Conservation (phyloP, 768 basidiomycete genomes). For the Astraeus odoratus region DNA sequence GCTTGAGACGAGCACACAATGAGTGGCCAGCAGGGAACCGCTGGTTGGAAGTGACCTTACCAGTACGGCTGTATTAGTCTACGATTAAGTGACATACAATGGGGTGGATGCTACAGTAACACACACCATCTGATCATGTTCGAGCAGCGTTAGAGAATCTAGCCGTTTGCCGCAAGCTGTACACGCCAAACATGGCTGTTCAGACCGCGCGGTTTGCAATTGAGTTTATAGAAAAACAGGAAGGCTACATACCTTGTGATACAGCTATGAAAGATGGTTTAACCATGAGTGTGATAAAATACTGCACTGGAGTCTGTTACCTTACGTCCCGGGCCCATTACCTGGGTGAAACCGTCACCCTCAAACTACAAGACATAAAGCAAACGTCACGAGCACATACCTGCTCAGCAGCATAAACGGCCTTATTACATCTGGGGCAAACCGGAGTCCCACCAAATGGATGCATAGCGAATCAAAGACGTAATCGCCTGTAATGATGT, state of each 20-base stretch:
- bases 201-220: background rate
- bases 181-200: slow-evolving; percentile 77
- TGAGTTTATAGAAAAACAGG: slow-evolving; percentile 1
- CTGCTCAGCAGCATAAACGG: slow-evolving; percentile 88
- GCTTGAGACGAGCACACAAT: slow-evolving; percentile 33
- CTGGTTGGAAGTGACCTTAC: slow-evolving; percentile 18
- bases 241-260: slow-evolving; percentile 57
- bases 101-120: background rate
- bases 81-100: slow-evolving; percentile 3
- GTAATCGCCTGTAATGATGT: background rate
- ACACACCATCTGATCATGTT: slow-evolving; percentile 76
- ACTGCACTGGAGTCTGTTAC: slow-evolving; percentile 34
- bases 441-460: slow-evolving; percentile 64
- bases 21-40: background rate
- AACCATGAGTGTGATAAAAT: no score
- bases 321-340: slow-evolving; percentile 84
- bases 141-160: slow-evolving; percentile 69
- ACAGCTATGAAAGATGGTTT: slow-evolving; percentile 55
- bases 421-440: slow-evolving; percentile 69
- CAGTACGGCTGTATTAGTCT: slow-evolving; percentile 34
- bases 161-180: slow-evolving; percentile 69
- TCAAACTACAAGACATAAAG: background rate
- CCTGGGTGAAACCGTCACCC: slow-evolving; percentile 33
- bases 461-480: slow-evolving; percentile 52
- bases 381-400: slow-evolving; percentile 29